Percentiles rank a stretch among this genome's conserved stretches.
phyloP scores from a whole-genome alignment of 2,329 filamentous ascomycete genomes.

The Colletotrichum destructivum region DNA sequence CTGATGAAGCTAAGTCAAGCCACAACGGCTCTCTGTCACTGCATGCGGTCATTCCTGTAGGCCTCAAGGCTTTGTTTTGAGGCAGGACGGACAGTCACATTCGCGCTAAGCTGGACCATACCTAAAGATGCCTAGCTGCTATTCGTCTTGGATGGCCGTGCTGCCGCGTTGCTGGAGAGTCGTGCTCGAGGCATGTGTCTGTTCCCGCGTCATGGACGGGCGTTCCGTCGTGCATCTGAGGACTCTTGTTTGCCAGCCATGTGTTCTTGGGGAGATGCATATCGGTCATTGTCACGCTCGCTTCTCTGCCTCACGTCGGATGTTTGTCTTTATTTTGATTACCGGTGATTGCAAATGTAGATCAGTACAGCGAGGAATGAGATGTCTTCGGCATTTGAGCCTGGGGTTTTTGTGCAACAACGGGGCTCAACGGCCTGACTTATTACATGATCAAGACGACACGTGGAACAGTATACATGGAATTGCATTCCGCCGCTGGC shows the following conservation, averaged over 20 bases:
- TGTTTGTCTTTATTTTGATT: no score
- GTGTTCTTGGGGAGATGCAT: background rate
- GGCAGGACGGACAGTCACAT: background rate
- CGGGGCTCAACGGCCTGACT: background rate
- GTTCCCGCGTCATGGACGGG: background rate
- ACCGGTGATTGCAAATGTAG: background rate
- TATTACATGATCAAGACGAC: background rate
- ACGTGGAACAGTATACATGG: no score
- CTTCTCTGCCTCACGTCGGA: background rate
- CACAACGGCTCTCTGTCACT: constrained; percentile 16
- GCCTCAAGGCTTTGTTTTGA: background rate
- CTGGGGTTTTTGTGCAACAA: background rate
- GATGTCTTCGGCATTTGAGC: background rate
- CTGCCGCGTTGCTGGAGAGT: constrained; percentile 11
- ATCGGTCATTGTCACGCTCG: background rate
- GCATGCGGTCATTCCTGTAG: background rate
- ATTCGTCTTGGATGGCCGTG: background rate
- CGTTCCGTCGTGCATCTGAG: no score
- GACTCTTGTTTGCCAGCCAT: background rate
- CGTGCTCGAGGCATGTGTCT: background rate
- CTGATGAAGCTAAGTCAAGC: constrained; percentile 14
- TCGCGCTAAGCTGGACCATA: background rate
- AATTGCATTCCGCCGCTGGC: background rate
- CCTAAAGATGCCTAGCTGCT: background rate
- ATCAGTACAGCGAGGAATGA: background rate